These are phyloP conservation scores for Juglanconis oblonga DNA, from an alignment of 2,329 filamentous ascomycete species.

Conservation along the genomic window DNA sequence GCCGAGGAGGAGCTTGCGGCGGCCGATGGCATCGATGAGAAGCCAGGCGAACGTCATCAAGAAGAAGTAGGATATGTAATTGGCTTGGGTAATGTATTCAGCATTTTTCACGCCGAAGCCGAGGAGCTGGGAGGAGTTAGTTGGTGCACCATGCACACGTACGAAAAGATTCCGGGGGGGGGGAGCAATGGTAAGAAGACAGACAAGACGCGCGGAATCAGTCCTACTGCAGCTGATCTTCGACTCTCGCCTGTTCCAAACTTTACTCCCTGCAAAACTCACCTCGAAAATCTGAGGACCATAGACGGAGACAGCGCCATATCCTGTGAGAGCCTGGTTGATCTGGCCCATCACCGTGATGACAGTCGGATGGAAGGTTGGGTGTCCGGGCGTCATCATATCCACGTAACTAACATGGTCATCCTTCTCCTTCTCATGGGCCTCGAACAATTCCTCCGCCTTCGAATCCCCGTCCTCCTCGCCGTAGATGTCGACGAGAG, in stretches of 20 bases:
- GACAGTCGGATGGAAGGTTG: conserved; percentile 59
- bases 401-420: conserved; percentile 49
- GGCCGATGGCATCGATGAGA: conserved; percentile 53
- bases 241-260: no score
- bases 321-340: conserved; percentile 57
- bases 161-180: background rate
- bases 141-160: background rate
- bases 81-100: conserved; percentile 57
- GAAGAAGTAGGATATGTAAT: conserved; percentile 59
- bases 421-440: conserved; percentile 47
- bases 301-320: conserved; percentile 60
- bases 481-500: conserved; percentile 47
- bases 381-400: conserved; percentile 53
- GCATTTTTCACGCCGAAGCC: conserved; percentile 49
- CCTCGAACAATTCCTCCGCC: conserved; percentile 44
- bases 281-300: conserved; percentile 58
- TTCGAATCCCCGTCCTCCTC: conserved; percentile 31
- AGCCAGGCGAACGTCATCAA: conserved; percentile 62
- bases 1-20: conserved; percentile 50
- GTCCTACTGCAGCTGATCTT: background rate
- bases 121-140: conserved; percentile 39
- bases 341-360: conserved; percentile 62
- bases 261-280: background rate
- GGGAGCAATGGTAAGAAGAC: background rate
- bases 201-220: background rate